Percentiles rank a stretch among this genome's conserved stretches.
Conservation (phyloP, 1,139 yeast genomes). For the Diutina pseudorugosa region DNA sequence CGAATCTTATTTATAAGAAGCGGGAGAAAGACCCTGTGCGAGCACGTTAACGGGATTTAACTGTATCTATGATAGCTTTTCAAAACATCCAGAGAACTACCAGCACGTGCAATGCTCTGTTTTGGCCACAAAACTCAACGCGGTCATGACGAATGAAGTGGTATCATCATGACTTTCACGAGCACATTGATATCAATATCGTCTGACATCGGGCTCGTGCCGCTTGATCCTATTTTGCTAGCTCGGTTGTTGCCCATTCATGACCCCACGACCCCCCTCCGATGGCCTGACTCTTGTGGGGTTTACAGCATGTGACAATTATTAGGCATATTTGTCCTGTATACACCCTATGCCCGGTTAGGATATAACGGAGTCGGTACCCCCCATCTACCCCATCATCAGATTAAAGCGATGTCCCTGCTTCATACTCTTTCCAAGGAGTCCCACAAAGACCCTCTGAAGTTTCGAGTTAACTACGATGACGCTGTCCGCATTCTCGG, state of each 20-base stretch:
- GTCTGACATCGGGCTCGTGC: neutral
- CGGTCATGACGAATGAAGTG: too few relatives aligned
- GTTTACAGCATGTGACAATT: neutral
- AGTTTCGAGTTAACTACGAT: slow-evolving; percentile 18
- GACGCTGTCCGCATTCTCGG: slow-evolving; percentile 21
- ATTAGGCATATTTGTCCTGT: neutral
- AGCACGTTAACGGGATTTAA: too few relatives aligned
- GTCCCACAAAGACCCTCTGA: slow-evolving; percentile 22
- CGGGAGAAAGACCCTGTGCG: too few relatives aligned
- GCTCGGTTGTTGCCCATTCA: neutral
- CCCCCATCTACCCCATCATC: neutral
- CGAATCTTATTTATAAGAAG: too few relatives aligned
- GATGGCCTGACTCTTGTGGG: neutral
- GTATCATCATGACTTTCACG: too few relatives aligned
- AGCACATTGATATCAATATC: too few relatives aligned
- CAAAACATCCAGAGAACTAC: too few relatives aligned
- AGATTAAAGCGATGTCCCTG: neutral
- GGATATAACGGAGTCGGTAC: neutral
- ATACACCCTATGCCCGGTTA: neutral
- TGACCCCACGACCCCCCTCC: neutral
- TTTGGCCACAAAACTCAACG: too few relatives aligned
- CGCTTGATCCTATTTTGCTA: too few relatives aligned
- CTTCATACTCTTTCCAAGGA: slow-evolving; percentile 17
- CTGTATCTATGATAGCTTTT: too few relatives aligned
- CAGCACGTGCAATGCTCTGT: too few relatives aligned